Evolutionary conservation across 2,329 filamentous ascomycete species (phyloP).

Genomic region (Knufia fluminis): DNA sequence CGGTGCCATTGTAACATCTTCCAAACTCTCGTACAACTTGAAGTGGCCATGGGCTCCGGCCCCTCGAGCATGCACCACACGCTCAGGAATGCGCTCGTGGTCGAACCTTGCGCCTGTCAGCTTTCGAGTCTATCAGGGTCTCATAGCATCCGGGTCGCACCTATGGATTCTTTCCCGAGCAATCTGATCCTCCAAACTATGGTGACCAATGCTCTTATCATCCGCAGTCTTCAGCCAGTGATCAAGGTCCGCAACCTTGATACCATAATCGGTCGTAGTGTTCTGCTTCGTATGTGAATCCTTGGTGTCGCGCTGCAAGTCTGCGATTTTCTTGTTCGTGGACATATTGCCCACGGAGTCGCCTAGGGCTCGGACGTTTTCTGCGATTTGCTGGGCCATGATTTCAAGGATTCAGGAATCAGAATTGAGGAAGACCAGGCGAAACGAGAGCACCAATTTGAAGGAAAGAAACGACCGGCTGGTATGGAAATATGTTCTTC

Average conservation of each 20-base stretch:
- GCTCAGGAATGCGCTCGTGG: constrained; percentile 60
- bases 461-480: neutral
- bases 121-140: too few relatives aligned
- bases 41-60: constrained; percentile 59
- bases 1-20: constrained; percentile 54
- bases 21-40: constrained; percentile 53
- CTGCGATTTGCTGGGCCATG: constrained; percentile 15
- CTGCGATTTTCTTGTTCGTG: constrained; percentile 26
- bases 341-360: constrained; percentile 12
- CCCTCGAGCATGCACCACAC: constrained; percentile 59
- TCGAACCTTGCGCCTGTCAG: too few relatives aligned
- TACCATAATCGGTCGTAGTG: constrained; percentile 69
- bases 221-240: constrained; percentile 63
- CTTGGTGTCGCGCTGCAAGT: constrained; percentile 44
- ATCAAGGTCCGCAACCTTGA: constrained; percentile 63
- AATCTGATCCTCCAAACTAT: constrained; percentile 62
- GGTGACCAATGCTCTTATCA: constrained; percentile 50
- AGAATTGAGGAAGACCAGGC: neutral
- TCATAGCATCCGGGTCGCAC: too few relatives aligned
- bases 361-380: constrained; percentile 12
- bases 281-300: constrained; percentile 49
- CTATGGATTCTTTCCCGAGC: constrained; percentile 59
- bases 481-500: neutral
- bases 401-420: neutral
- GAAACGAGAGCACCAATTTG: too few relatives aligned